Conservation (phyloP, 768 basidiomycete species). For the Ramaria sp. region DNA sequence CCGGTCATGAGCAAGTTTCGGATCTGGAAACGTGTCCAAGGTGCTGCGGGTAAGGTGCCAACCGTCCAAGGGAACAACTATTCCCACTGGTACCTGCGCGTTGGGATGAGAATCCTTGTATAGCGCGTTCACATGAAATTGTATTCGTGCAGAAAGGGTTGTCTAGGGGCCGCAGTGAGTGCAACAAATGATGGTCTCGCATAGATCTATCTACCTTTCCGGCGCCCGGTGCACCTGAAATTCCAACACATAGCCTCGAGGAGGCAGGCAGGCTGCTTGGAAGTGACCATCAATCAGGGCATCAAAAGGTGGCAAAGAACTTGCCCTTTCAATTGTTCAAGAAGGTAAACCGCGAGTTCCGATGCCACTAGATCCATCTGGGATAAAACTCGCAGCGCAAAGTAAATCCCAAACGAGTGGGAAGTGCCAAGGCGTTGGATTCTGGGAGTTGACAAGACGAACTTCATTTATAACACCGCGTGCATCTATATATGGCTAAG, state of each 20-base stretch:
- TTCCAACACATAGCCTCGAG: conserved; percentile 54
- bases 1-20: conserved; percentile 63
- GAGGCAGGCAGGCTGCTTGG: conserved; percentile 17
- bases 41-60: conserved; percentile 83
- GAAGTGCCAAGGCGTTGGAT: neutral
- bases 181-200: conserved; percentile 39
- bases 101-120: conserved; percentile 6
- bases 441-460: neutral
- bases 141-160: conserved; percentile 5
- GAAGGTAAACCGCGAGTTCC: conserved; percentile 28
- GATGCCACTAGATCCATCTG: conserved; percentile 31
- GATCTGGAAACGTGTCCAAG: conserved; percentile 67
- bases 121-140: conserved; percentile 5
- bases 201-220: conserved; percentile 74
- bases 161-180: conserved; percentile 26
- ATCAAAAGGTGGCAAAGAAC: conserved; percentile 12
- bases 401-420: neutral
- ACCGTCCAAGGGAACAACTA: conserved; percentile 78
- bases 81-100: conserved; percentile 25
- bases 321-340: conserved; percentile 19
- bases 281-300: neutral
- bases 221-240: conserved; percentile 74
- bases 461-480: neutral
- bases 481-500: neutral
- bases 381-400: neutral